Percentiles rank a stretch among this genome's conserved stretches.
Conservation (phyloP, 2,329 filamentous ascomycete species). For the Aspergillus tubingensis region DNA sequence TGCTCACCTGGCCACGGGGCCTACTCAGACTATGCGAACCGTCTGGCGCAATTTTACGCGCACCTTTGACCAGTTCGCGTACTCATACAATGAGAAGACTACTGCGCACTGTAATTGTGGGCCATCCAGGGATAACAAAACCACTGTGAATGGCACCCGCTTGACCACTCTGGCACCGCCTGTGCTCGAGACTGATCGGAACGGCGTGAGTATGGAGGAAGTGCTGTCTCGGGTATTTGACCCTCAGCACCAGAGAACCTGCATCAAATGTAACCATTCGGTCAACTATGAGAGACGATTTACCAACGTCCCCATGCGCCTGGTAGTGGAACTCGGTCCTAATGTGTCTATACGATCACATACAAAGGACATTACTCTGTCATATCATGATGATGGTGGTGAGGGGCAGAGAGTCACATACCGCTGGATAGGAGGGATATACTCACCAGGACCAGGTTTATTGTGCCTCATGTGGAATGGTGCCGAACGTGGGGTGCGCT, state of each 20-base stretch:
- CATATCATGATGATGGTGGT: slow-evolving; percentile 23
- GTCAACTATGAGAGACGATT: slow-evolving; percentile 18
- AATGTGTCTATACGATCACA: slow-evolving; percentile 22
- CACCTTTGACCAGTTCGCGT: slow-evolving; percentile 33
- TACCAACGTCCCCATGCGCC: slow-evolving; percentile 30
- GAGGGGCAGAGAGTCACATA: slow-evolving; percentile 28
- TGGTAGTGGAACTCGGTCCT: slow-evolving; percentile 28
- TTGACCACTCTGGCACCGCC: not conserved
- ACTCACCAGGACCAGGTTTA: slow-evolving; percentile 20
- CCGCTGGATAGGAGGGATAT: slow-evolving; percentile 44
- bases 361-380: slow-evolving; percentile 28
- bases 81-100: slow-evolving; percentile 21
- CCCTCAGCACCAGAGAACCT: not conserved
- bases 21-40: slow-evolving; percentile 11
- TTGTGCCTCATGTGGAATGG: slow-evolving; percentile 38
- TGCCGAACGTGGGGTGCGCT: slow-evolving; percentile 27
- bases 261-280: slow-evolving; percentile 12
- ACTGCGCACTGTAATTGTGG: slow-evolving; percentile 5
- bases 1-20: no score
- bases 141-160: no score
- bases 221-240: slow-evolving; percentile 26
- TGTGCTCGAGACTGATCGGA: no score
- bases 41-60: slow-evolving; percentile 29
- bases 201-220: slow-evolving; percentile 22
- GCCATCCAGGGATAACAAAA: not conserved